Percentiles rank a stretch among this genome's conserved stretches.
phyloP scores from a whole-genome alignment of 768 basidiomycete species.

The Rhizopogon sp. region DNA sequence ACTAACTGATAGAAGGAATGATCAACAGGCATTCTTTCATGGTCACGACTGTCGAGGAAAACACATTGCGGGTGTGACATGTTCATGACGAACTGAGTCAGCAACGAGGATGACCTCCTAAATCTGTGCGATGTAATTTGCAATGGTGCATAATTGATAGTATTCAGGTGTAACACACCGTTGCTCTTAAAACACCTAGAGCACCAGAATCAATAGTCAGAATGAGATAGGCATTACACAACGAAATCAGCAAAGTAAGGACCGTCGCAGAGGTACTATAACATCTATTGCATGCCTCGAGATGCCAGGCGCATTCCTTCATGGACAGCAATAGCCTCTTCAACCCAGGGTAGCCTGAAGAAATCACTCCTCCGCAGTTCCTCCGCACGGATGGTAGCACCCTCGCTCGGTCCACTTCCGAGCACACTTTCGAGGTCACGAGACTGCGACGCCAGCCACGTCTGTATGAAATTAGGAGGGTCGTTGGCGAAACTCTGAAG shows the following conservation, averaged over 20 bases:
- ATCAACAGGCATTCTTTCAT: no score
- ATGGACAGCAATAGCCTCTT: conserved; percentile 80
- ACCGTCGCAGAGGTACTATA: background rate
- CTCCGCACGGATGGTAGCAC: conserved; percentile 77
- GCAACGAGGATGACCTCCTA: no score
- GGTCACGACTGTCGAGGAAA: no score
- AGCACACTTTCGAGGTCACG: conserved; percentile 85
- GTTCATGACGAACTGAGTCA: no score
- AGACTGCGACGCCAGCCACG: conserved; percentile 89
- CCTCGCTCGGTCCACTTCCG: conserved; percentile 82
- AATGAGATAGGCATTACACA: background rate
- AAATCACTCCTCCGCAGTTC: conserved; percentile 86
- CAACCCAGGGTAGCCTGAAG: conserved; percentile 90
- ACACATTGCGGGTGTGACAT: no score
- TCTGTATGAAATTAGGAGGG: conserved; percentile 78
- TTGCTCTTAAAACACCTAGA: background rate
- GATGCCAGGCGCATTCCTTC: conserved; percentile 71
- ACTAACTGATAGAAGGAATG: no score
- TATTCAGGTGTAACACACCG: background rate
- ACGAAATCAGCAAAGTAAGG: background rate
- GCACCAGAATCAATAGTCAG: background rate
- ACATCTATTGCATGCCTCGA: conserved; percentile 35
- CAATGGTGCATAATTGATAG: no score
- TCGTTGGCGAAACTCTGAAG: conserved; percentile 75
- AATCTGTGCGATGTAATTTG: no score